These are phyloP conservation scores for Phragmites australis DNA, from an alignment of 176 grass and related monocot species.

Conservation along the genomic window DNA sequence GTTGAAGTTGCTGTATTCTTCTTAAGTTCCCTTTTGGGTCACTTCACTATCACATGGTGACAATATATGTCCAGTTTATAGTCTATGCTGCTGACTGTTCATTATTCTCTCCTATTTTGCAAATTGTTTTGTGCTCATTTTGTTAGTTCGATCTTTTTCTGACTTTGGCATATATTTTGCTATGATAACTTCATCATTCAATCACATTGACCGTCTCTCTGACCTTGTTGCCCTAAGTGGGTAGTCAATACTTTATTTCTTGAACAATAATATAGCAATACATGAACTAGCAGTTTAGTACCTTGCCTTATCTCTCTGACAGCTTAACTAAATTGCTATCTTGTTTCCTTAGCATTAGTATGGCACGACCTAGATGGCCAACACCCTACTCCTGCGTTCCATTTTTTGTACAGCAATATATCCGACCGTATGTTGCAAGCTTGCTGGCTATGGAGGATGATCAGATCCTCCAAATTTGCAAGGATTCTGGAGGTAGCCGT, in stretches of 20 bases:
- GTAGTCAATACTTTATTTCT: slow-evolving; percentile 13
- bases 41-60: slow-evolving; percentile 8
- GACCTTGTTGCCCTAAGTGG: slow-evolving; percentile 6
- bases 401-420: slow-evolving; percentile 66
- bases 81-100: slow-evolving; percentile 5
- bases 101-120: not conserved
- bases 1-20: slow-evolving; percentile 23
- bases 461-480: slow-evolving; percentile 67
- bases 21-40: not conserved
- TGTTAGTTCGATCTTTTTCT: not conserved
- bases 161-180: not conserved
- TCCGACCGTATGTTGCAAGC: slow-evolving; percentile 69
- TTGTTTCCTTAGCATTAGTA: slow-evolving; percentile 14
- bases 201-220: slow-evolving; percentile 18
- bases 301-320: slow-evolving; percentile 1
- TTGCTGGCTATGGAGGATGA: slow-evolving; percentile 63
- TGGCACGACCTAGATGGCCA: slow-evolving; percentile 10
- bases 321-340: slow-evolving; percentile 26
- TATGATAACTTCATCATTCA: not conserved
- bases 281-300: not conserved
- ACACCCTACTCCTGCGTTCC: slow-evolving; percentile 15
- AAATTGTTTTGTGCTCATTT: slow-evolving; percentile 3
- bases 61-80: slow-evolving; percentile 13
- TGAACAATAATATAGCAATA: slow-evolving; percentile 26
- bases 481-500: slow-evolving; percentile 78